Percentiles rank a stretch among this genome's conserved stretches.
Conservation (phyloP, 306 rosid species). For the Psophocarpus tetragonolobus region DNA sequence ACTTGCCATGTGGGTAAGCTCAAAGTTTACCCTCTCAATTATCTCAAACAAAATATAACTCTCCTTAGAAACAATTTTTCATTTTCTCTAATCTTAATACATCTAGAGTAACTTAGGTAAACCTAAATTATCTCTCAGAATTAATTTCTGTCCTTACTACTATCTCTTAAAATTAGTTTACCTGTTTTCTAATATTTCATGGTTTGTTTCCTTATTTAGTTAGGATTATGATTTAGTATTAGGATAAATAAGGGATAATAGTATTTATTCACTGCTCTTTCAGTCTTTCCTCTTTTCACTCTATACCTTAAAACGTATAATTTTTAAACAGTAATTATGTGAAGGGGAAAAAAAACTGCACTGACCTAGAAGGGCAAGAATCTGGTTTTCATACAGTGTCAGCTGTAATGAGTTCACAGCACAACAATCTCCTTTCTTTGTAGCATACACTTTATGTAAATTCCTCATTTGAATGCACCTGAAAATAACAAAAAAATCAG, state of each 20-base stretch:
- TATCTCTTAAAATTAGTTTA: not conserved
- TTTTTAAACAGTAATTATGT: not conserved
- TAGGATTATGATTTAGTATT: not conserved
- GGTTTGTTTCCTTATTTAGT: not conserved
- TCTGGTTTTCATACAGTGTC: constrained; percentile 90
- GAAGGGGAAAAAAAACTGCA: not conserved
- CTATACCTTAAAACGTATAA: constrained; percentile 6
- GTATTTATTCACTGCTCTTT: not conserved
- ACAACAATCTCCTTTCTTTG: constrained; percentile 78
- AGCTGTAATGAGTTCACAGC: constrained; percentile 83
- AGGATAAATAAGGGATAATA: not conserved
- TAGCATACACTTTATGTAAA: constrained; percentile 82
- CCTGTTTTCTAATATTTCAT: not conserved
- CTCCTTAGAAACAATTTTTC: too few species aligned
- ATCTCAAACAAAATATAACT: too few species aligned
- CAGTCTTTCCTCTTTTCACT: not conserved
- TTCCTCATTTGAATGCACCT: constrained; percentile 96
- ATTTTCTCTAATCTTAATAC: not conserved
- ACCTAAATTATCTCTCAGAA: not conserved
- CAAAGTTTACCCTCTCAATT: too few species aligned
- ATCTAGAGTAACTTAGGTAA: not conserved
- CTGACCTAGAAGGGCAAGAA: constrained; percentile 97
- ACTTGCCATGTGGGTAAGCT: too few species aligned
- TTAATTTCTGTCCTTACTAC: not conserved
- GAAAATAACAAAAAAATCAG: constrained; percentile 35